phyloP scores from a whole-genome alignment of 352 stramenopile genomes.

The Phytopythium boreale region DNA sequence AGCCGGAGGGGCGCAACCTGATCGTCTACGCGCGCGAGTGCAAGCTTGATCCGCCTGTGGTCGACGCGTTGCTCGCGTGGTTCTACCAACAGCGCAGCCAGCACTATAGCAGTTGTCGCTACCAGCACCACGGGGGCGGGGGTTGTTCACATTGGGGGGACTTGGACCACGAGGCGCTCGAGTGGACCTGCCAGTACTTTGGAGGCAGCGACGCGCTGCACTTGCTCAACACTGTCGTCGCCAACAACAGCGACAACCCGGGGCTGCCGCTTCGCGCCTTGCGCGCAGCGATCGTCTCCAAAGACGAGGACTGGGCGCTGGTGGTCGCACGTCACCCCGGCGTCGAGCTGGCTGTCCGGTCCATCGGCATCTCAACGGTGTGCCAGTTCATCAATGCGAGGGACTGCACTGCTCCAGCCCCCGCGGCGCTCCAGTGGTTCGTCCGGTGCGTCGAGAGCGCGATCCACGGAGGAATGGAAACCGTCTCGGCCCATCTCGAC shows the following conservation, averaged over 20 bases:
- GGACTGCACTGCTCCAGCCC: neutral
- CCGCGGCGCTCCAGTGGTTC: neutral
- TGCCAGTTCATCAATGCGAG: neutral
- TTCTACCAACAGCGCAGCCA: slow-evolving; percentile 8
- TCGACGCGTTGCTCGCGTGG: slow-evolving; percentile 1
- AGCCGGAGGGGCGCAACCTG: neutral
- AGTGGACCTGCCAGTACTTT: neutral
- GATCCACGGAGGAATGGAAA: neutral
- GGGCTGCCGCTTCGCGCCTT: slow-evolving; percentile 1
- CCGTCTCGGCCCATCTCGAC: neutral
- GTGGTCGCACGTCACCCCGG: neutral
- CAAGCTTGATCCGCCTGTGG: neutral
- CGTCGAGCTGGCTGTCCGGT: neutral
- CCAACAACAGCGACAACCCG: neutral
- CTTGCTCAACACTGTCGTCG: slow-evolving; percentile 1
- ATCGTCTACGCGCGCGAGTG: slow-evolving; percentile 1
- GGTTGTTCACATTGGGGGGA: neutral
- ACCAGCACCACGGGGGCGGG: neutral
- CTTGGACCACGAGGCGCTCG: slow-evolving; percentile 3
- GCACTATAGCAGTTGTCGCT: neutral
- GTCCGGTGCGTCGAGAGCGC: neutral
- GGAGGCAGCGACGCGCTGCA: neutral
- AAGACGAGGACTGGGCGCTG: slow-evolving; percentile 2
- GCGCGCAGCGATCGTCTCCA: neutral
- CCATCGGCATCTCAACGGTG: neutral